phyloP scores from a whole-genome alignment of 176 grass and related monocot species.

The Juncus inflexus region DNA sequence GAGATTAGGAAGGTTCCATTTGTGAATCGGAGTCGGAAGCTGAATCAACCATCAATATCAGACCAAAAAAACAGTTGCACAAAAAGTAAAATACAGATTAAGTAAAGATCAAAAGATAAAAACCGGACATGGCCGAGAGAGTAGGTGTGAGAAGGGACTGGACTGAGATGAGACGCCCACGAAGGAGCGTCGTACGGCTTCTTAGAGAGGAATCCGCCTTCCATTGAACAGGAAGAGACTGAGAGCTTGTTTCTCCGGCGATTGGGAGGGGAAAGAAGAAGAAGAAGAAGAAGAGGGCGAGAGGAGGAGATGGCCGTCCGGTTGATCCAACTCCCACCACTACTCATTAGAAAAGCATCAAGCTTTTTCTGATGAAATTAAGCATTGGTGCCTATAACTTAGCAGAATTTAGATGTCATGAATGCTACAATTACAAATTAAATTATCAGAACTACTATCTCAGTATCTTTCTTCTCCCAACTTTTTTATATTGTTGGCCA shows the following conservation, averaged over 20 bases:
- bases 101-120: not conserved
- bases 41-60: constrained; percentile 23
- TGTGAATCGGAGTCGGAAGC: constrained; percentile 94
- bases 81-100: not conserved
- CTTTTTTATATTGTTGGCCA: no score
- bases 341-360: no score
- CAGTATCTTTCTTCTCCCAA: no score
- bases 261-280: constrained; percentile 8
- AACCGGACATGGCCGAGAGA: constrained; percentile 68
- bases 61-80: not conserved
- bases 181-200: constrained; percentile 70
- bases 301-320: not conserved
- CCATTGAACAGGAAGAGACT: constrained; percentile 23
- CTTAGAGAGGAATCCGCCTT: constrained; percentile 71
- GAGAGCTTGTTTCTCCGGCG: constrained; percentile 22
- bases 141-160: constrained; percentile 51
- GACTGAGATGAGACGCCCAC: constrained; percentile 75
- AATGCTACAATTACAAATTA: no score
- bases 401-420: no score
- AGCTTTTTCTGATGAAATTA: no score
- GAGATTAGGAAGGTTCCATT: constrained; percentile 86
- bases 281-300: constrained; percentile 11
- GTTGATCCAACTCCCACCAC: no score
- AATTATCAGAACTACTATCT: no score
- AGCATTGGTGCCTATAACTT: no score